Conservation (phyloP, 2,329 filamentous ascomycete species). For the Sclerotinia glacialis region DNA sequence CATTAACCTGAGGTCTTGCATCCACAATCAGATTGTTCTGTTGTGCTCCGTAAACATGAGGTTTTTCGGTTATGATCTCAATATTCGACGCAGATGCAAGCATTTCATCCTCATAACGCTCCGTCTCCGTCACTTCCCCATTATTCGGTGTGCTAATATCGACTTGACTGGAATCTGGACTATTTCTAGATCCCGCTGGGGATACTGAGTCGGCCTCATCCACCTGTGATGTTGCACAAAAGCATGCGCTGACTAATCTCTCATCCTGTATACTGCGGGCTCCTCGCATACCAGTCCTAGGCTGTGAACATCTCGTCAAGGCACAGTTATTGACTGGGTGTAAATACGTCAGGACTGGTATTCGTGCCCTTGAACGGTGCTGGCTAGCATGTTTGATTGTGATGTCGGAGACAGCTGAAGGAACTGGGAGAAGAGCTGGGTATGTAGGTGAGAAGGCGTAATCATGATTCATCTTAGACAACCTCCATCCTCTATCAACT, state of each 20-base stretch:
- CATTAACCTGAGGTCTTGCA: constrained; percentile 90
- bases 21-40: constrained; percentile 95
- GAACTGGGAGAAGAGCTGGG: constrained; percentile 79
- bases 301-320: constrained; percentile 92
- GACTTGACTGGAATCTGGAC: constrained; percentile 50
- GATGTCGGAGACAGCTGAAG: constrained; percentile 90
- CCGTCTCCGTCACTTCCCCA: constrained; percentile 57
- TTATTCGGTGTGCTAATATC: constrained; percentile 42
- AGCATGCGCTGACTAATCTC: constrained; percentile 87
- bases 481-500: constrained; percentile 65
- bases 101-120: constrained; percentile 67
- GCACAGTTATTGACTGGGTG: constrained; percentile 96
- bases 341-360: constrained; percentile 89
- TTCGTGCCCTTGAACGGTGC: constrained; percentile 84
- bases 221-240: constrained; percentile 56
- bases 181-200: constrained; percentile 38
- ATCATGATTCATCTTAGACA: constrained; percentile 85
- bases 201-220: constrained; percentile 34
- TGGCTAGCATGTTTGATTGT: constrained; percentile 88
- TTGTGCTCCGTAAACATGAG: constrained; percentile 81
- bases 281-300: constrained; percentile 77
- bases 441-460: constrained; percentile 93
- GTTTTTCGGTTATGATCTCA: constrained; percentile 54
- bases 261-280: constrained; percentile 96
- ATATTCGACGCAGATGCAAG: constrained; percentile 49